Evolutionary conservation across 2,329 filamentous ascomycete genomes (phyloP), one percentile per base, ranked within the genome.

Genomic region (Alternaria ventricosa): DNA sequence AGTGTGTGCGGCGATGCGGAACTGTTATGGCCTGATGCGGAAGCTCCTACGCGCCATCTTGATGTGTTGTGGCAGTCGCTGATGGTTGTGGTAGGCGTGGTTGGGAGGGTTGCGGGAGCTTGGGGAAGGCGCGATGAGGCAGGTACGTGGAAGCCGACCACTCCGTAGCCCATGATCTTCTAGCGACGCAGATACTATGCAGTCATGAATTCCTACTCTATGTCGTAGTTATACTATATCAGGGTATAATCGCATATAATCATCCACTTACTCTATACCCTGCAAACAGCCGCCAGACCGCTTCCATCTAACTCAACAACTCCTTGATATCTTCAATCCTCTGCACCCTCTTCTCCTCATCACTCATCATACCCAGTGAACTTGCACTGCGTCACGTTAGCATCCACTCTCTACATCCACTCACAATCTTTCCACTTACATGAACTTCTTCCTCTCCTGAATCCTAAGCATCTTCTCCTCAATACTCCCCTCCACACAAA

Each of bases 391-490:
- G 69, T 67, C 45, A 18, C 6, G 60, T 81, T 70, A 82, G 74
- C 47, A 41, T 4, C 2, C 9, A 18, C 6, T 1, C 9, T 22
- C 6, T 5, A 51, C 12, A 5, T 0, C 1, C 13, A 27, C 3
- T 4, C 3, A 15, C 44, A 36, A 13, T 9, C 44, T 15, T 25
- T 25, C 7, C 13, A 90, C 91, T 89, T 77, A 94, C 90, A 96
- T 92, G 72, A 96, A 96, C 84, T 94, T 98, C 85, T 99, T 99
- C 76, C 94, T 85, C 69, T 98, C 95, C 79, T 99, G 96, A 33
- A 99, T 89, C 79, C 87, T 89, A 69, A 99, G 79, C 94, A 99
- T 99, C 79, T 95, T 89, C 80, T 96, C 92, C 83, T 99, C 96
- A 43, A 99, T 96, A 68, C 93, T 97, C 50, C 90, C 89, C 80